Percentiles rank a stretch among this genome's conserved stretches.
Conservation (phyloP, 208 protist species). For the Leishmania arabica region DNA sequence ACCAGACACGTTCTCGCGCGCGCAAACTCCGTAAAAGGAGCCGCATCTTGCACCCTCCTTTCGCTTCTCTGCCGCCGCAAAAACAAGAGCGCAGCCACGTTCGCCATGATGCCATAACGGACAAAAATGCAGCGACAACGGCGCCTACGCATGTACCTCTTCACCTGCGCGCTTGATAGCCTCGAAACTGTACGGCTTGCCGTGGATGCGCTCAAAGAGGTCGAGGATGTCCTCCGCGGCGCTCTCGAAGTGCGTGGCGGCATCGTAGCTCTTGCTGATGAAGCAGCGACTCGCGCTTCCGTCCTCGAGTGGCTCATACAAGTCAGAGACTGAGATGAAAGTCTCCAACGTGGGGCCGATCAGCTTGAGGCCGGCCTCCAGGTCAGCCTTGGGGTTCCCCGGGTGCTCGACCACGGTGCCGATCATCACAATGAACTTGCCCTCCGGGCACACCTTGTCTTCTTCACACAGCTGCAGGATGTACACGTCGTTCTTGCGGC, state of each 20-base stretch:
- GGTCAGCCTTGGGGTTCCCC: constrained; percentile 92
- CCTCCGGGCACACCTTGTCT: constrained; percentile 97
- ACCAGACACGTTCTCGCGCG: neutral
- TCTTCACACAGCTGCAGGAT: constrained; percentile 92
- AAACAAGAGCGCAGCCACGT: neutral
- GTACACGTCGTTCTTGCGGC: constrained; percentile 98
- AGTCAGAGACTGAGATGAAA: constrained; percentile 90
- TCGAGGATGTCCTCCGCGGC: constrained; percentile 96
- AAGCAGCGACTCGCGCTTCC: constrained; percentile 92
- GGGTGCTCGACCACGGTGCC: constrained; percentile 97
- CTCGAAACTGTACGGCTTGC: constrained; percentile 91
- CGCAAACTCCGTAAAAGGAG: neutral
- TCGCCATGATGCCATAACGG: neutral
- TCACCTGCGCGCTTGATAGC: constrained; percentile 58
- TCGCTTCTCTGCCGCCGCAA: neutral
- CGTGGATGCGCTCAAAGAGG: constrained; percentile 97
- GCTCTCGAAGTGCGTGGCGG: constrained; percentile 99
- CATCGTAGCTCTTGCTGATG: constrained; percentile 97
- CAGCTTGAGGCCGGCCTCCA: constrained; percentile 92
- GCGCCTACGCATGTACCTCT: constrained; percentile 30
- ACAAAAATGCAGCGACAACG: neutral
- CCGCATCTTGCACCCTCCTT: neutral
- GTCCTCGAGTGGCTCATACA: constrained; percentile 93
- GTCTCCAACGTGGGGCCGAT: constrained; percentile 92
- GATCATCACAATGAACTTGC: constrained; percentile 98